These are phyloP conservation scores for Verticillium nubilum DNA, from an alignment of 2,329 filamentous ascomycete species.

Conservation along the genomic window DNA sequence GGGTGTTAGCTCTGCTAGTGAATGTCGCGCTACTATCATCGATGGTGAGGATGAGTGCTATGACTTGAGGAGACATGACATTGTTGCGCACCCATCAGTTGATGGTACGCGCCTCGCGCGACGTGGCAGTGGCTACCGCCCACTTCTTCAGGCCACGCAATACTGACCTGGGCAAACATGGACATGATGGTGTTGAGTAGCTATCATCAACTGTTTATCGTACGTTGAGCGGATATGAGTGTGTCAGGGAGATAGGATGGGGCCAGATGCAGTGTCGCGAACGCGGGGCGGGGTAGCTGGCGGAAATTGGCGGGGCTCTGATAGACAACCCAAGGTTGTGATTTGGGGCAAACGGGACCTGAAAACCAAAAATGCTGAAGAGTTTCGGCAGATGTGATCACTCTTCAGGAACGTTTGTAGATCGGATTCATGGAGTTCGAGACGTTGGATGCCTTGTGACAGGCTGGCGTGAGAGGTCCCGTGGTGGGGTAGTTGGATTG, in stretches of 20 bases:
- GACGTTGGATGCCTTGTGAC: background rate
- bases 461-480: background rate
- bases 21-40: background rate
- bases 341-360: background rate
- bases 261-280: background rate
- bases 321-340: background rate
- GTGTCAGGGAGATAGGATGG: background rate
- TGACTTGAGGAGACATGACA: background rate
- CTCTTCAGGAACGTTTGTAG: background rate
- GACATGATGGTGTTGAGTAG: background rate
- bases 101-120: background rate
- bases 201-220: background rate
- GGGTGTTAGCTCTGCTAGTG: background rate
- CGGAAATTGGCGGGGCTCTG: background rate
- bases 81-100: background rate
- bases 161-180: slow-evolving; percentile 3
- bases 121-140: background rate
- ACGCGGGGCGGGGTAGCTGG: background rate
- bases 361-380: background rate
- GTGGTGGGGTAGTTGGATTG: background rate
- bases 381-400: background rate
- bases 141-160: background rate
- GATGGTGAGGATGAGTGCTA: background rate
- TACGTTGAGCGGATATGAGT: background rate
- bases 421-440: background rate